Conservation (phyloP, 2,329 filamentous ascomycete genomes). For the Ophiostoma sp. region DNA sequence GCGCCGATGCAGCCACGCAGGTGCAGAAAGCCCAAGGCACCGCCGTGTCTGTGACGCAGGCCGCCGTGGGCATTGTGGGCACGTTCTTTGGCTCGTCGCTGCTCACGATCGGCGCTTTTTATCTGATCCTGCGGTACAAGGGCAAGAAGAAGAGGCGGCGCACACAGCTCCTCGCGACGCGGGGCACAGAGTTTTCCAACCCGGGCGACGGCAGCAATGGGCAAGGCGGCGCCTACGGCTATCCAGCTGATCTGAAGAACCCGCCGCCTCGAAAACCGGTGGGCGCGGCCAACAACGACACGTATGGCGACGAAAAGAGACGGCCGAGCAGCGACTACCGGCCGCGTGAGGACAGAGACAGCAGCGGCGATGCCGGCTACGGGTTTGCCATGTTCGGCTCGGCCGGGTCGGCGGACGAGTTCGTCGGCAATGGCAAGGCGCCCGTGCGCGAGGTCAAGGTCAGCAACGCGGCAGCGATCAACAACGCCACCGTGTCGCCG, state of each 20-base stretch:
- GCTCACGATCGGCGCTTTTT: constrained; percentile 37
- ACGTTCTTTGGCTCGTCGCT: constrained; percentile 40
- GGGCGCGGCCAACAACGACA: neutral
- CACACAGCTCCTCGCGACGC: constrained; percentile 19
- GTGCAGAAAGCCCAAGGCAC: constrained; percentile 36
- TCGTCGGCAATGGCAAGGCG: neutral
- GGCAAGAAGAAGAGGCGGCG: constrained; percentile 27
- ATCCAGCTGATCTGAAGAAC: constrained; percentile 30
- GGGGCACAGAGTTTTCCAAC: constrained; percentile 12
- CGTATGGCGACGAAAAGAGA: constrained; percentile 11
- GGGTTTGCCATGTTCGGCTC: neutral
- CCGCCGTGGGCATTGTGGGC: constrained; percentile 39
- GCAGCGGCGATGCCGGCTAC: neutral
- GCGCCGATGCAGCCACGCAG: constrained; percentile 32
- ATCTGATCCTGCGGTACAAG: constrained; percentile 34
- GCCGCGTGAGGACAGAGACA: constrained; percentile 7
- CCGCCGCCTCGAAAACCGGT: constrained; percentile 16
- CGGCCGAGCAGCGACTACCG: constrained; percentile 13
- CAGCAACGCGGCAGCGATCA: neutral
- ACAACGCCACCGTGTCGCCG: constrained; percentile 10
- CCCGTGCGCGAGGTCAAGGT: neutral
- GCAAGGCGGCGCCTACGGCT: constrained; percentile 25
- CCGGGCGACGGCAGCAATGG: constrained; percentile 3
- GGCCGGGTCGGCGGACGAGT: neutral
- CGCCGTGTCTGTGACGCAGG: constrained; percentile 40